Evolutionary conservation across 176 grass and related monocot genomes (phyloP), one percentile per base, ranked within the genome.

Genomic region (Oryza australiensis): DNA sequence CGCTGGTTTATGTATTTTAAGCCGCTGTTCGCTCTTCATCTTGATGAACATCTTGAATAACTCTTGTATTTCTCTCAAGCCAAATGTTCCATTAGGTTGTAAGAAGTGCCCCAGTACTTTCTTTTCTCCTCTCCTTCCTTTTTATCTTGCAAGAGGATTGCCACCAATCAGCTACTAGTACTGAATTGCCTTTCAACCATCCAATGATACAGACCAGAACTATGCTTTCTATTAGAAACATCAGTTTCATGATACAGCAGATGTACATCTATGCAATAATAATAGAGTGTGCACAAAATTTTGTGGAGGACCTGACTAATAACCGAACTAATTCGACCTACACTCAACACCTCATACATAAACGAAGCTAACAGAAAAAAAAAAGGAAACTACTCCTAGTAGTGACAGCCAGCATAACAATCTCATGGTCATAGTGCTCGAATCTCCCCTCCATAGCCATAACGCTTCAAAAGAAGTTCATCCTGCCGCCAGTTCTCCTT

Each of bases 401-500:
- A 13, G 1, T 42, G 30, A 81, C 1, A 72, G 55, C 55, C 22
- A 71, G 22, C 23, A 65, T 51, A 69, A 2, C 46, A 5, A 0
- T 0, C 8, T 53, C 22, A 7, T 24, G 41, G 30, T 94, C 75
- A 98, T 53, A 93, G 76, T 9, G 88, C 86, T 75, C 64, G 89
- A 55, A 98, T 98, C 79, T 90, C 90, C 62, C 95, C 92, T 26
- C 90, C 90, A 2, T 98, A 98, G 6, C 95, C 95, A 40, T 98
- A 95, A 15, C 87, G 85, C 84, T 91, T 93, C 79, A 98, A 86
- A 80, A 93, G 90, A 1, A 85, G 86, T 65, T 95, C 95, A 77
- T 98, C 90, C 78, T 98, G 88, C 62, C 92, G 86, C 95, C 95
- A 98, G 38, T 93, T 98, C 51, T 95, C 95, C 77, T 93, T 98